phyloP scores from a whole-genome alignment of 305 asterid species.

The Stenogyne calaminthoides region DNA sequence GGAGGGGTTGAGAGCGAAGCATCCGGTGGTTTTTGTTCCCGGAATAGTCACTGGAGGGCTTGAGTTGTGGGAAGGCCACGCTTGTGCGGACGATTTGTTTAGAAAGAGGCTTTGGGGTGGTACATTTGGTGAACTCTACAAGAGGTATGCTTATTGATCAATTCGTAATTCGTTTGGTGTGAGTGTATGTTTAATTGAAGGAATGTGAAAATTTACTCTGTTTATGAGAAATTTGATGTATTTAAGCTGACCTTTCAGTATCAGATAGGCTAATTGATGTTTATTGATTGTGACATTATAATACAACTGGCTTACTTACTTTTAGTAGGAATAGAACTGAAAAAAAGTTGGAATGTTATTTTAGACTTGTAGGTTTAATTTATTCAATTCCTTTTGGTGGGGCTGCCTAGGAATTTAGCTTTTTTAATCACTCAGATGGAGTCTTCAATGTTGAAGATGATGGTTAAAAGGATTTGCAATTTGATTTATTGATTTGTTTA shows the following conservation, averaged over 20 bases:
- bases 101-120: conserved; percentile 97
- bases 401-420: too few species aligned
- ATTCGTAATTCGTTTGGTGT: conserved; percentile 1
- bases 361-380: not conserved
- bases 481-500: not conserved
- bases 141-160: conserved; percentile 45
- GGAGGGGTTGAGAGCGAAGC: conserved; percentile 74
- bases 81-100: conserved; percentile 90
- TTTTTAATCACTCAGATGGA: too few species aligned
- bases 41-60: conserved; percentile 96
- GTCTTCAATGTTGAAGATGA: conserved; percentile 1
- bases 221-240: too few species aligned
- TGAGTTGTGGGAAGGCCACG: conserved; percentile 91
- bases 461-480: conserved; percentile 1
- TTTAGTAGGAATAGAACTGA: not conserved
- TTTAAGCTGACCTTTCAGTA: not conserved
- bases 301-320: not conserved
- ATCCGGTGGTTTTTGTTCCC: conserved; percentile 90
- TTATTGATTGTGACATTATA: not conserved
- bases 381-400: not conserved
- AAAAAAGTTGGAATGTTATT: not conserved
- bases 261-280: not conserved
- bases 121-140: conserved; percentile 83
- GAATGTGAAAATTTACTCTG: not conserved
- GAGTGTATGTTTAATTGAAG: not conserved